A percentile compares a stretch with the other conserved stretches of the same genome.
Evolutionary conservation across 148 eudicot genomes (phyloP).

Genomic region (Chenopodium berlandieri): DNA sequence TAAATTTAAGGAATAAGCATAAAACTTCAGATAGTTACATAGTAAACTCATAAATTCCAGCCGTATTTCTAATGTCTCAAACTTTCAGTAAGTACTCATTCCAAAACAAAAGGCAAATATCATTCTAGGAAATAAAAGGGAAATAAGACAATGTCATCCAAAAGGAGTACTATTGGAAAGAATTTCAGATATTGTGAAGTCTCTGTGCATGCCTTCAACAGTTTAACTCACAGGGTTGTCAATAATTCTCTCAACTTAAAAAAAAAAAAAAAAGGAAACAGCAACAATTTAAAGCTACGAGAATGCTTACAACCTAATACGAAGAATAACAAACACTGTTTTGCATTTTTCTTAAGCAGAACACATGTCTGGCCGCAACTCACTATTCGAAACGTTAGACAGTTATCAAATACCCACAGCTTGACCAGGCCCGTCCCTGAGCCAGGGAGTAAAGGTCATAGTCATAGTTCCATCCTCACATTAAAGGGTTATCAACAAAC

Average conservation of each 20-base stretch:
- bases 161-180: neutral
- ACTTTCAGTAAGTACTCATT: neutral
- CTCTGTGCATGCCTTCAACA: neutral
- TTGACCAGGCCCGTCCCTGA: no score
- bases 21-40: no score
- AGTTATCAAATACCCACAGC: no score
- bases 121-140: neutral
- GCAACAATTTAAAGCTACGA: neutral
- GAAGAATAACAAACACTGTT: no score
- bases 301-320: no score
- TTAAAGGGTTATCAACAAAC: no score
- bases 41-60: neutral
- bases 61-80: neutral
- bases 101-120: neutral
- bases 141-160: neutral
- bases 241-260: neutral
- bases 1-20: neutral
- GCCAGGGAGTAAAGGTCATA: no score
- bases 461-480: no score
- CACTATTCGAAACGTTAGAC: neutral
- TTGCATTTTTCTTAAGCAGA: neutral
- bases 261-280: neutral
- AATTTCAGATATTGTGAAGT: neutral
- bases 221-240: neutral
- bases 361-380: neutral